Base-by-base conservation (phyloP, 176 grass and related monocot genomes). In the Juncus effusus region DNA sequence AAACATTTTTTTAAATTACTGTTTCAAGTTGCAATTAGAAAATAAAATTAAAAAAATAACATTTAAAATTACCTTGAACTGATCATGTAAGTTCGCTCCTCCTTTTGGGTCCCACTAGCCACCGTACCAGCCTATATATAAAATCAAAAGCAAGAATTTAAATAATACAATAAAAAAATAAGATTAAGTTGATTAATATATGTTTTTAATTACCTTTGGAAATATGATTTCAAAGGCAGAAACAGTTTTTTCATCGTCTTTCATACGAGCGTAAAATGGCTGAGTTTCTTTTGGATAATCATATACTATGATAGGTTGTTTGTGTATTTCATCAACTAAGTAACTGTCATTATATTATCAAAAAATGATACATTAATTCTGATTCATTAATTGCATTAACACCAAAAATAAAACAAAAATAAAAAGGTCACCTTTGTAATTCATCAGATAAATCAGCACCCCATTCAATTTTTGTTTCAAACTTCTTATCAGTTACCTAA, bases 201-300 rank as follows among this genome's bases (percentile, higher is more conserved):
- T 53, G 35, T 39, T 19, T 4, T 44, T 72, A 10, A 36, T 79
- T 49, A 90, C 87, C 72, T 90, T 85, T 56, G 82, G 82, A 10
- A 76, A 54, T 69, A 85, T 72, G 61, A 90, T 74, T 42, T 90
- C 82, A 60, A 90, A 90, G 39, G 82, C 53, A 56, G 79, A 85
- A 53, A 79, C 79, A 5, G 76, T 85, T 49, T 60, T 80, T 11
- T 13, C 38, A 62, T 90, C 76, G 63, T 85, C 78, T 36, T 64
- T 60, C 16, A 82, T 56, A 5, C 71, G 82, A 53, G 73, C 74
- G 79, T 85, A 85, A 74, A 90, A 82, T 61, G 87, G 87, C 56
- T 90, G 76, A 4, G 82, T 44, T 70, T 82, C 71, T 60, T 90
- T 90, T 4, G 82, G 87, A 64, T 80, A 82, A 7, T 85, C 76